These are phyloP conservation scores for Lyophyllum decastes DNA, from an alignment of 768 basidiomycete species.

Conservation along the genomic window DNA sequence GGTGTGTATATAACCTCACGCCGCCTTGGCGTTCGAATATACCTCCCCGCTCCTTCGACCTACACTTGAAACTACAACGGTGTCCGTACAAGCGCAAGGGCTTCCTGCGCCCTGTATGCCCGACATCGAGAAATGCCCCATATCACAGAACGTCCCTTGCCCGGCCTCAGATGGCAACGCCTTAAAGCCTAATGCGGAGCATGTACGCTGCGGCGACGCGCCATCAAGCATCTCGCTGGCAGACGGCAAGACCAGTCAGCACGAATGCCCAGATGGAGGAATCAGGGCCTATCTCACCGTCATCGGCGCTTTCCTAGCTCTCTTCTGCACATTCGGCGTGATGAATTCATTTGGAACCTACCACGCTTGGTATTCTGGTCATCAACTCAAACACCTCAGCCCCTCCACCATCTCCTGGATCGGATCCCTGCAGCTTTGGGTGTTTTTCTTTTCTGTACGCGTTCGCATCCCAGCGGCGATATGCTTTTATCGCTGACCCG, in stretches of 20 bases:
- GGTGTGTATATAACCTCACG: constrained; percentile 11
- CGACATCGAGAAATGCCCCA: constrained; percentile 18
- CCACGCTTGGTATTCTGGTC: constrained; percentile 63
- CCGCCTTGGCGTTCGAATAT: background rate
- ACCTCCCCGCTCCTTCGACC: background rate
- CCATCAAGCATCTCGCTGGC: constrained; percentile 8
- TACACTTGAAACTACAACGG: background rate
- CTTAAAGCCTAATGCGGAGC: background rate
- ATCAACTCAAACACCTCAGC: constrained; percentile 53
- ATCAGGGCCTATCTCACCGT: constrained; percentile 49
- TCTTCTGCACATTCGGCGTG: constrained; percentile 73
- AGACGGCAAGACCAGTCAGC: background rate
- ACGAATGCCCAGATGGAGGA: constrained; percentile 29
- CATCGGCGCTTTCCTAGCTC: constrained; percentile 62
- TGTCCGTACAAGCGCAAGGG: constrained; percentile 2
- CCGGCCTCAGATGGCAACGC: background rate
- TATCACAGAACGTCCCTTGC: constrained; percentile 4
- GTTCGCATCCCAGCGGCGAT: background rate
- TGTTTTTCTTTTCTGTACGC: constrained; percentile 69
- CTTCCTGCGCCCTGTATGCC: constrained; percentile 11
- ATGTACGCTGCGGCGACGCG: background rate
- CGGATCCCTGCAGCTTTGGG: constrained; percentile 67
- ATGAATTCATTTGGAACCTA: constrained; percentile 75
- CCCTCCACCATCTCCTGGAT: constrained; percentile 71
- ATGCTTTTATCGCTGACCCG: constrained; percentile 2